These are phyloP conservation scores for Pleomassaria siparia DNA, from an alignment of 2,329 filamentous ascomycete species.

Conservation along the genomic window DNA sequence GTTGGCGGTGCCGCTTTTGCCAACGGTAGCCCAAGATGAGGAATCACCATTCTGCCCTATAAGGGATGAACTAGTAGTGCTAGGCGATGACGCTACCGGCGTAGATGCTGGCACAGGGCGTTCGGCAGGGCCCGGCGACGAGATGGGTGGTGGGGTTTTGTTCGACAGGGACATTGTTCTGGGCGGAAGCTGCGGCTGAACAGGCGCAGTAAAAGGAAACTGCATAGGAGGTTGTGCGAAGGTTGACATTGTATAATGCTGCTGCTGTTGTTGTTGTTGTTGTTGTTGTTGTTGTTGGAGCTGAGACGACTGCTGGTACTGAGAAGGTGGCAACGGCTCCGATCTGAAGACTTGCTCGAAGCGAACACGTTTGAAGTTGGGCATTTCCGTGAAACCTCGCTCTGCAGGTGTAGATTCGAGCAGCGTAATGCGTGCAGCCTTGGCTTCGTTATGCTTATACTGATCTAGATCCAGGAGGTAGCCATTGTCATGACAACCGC, in stretches of 20 bases:
- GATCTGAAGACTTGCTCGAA: constrained; percentile 47
- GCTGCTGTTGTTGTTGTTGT: background rate
- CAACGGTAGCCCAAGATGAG: constrained; percentile 47
- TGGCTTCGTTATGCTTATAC: constrained; percentile 45
- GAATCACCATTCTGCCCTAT: constrained; percentile 8
- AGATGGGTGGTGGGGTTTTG: constrained; percentile 10
- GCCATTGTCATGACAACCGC: constrained; percentile 51
- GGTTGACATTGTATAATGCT: constrained; percentile 1
- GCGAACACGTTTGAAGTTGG: constrained; percentile 41
- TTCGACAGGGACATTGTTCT: constrained; percentile 4
- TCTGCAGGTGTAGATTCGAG: constrained; percentile 48
- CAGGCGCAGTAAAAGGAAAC: constrained; percentile 12
- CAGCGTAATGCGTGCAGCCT: constrained; percentile 46
- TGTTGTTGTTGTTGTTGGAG: constrained; percentile 1
- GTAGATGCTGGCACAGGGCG: constrained; percentile 8
- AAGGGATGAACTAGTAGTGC: constrained; percentile 23
- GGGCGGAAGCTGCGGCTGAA: constrained; percentile 11
- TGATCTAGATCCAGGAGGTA: constrained; percentile 50
- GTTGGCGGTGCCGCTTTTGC: constrained; percentile 35
- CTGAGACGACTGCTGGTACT: background rate
- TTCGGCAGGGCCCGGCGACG: constrained; percentile 11
- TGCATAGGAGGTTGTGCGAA: constrained; percentile 5
- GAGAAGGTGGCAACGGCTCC: constrained; percentile 42
- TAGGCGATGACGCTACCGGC: constrained; percentile 17
- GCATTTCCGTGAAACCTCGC: constrained; percentile 44